These are phyloP conservation scores for Candida insectorum DNA, from an alignment of 805 yeast genomes.

Conservation along the genomic window DNA sequence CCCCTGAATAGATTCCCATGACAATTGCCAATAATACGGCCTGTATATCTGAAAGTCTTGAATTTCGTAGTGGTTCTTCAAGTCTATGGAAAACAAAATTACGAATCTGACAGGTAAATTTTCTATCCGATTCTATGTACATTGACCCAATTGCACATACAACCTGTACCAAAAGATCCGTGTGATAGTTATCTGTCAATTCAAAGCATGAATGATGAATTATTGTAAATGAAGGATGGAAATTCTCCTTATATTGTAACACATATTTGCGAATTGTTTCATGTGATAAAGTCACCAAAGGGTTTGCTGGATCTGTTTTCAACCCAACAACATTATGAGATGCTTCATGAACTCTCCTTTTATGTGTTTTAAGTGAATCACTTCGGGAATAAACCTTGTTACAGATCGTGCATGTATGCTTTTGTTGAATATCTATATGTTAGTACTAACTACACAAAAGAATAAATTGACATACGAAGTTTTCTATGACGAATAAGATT, in stretches of 20 bases:
- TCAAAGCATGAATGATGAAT: background rate
- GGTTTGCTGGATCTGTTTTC: too few relatives aligned
- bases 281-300: background rate
- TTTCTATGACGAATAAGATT: slow-evolving; percentile 1
- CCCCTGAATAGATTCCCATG: slow-evolving; percentile 1
- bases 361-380: background rate
- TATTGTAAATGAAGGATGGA: slow-evolving; percentile 1
- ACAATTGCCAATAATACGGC: background rate
- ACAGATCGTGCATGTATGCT: background rate
- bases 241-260: background rate
- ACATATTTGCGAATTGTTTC: background rate
- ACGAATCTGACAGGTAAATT: background rate
- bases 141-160: slow-evolving; percentile 1
- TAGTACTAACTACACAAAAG: background rate
- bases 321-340: too few relatives aligned
- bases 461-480: slow-evolving; percentile 2
- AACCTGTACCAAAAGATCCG: background rate
- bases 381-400: slow-evolving; percentile 1
- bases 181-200: background rate
- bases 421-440: background rate
- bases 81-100: slow-evolving; percentile 1
- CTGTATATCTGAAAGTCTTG: background rate
- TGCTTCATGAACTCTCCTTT: slow-evolving; percentile 1
- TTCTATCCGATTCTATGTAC: background rate
- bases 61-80: background rate